A percentile compares a stretch with the other conserved stretches of the same genome.
These are phyloP conservation scores for Leccinum obscurum DNA, from an alignment of 768 basidiomycete genomes.

Conservation along the genomic window DNA sequence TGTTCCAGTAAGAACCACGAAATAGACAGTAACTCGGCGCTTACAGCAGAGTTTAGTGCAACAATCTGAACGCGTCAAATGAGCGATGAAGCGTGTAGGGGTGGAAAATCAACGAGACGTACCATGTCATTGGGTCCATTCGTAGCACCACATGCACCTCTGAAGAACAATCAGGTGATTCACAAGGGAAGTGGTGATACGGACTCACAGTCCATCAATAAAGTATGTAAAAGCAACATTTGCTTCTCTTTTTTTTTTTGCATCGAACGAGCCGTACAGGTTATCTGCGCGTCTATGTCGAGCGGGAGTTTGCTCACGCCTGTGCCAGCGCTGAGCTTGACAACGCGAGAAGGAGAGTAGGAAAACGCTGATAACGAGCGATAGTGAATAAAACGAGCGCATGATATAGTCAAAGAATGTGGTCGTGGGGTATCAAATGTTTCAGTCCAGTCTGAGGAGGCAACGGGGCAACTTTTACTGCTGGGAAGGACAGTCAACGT, in stretches of 20 bases:
- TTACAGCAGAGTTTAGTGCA: slow-evolving; percentile 42
- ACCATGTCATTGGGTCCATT: slow-evolving; percentile 31
- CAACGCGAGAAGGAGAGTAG: slow-evolving; percentile 12
- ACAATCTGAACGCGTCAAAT: slow-evolving; percentile 38
- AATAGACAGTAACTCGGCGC: slow-evolving; percentile 7
- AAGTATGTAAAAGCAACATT: slow-evolving; percentile 30
- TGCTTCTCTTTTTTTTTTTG: slow-evolving; percentile 19
- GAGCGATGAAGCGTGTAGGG: background rate
- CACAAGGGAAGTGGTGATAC: background rate
- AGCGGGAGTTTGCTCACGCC: slow-evolving; percentile 13
- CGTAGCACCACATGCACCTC: slow-evolving; percentile 41
- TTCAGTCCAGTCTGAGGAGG: background rate
- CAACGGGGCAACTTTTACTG: background rate
- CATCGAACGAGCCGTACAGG: background rate
- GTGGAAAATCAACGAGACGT: slow-evolving; percentile 5
- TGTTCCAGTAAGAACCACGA: slow-evolving; percentile 16
- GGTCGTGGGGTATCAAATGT: background rate
- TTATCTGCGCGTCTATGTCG: slow-evolving; percentile 9
- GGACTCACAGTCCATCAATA: slow-evolving; percentile 25
- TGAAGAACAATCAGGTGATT: slow-evolving; percentile 17
- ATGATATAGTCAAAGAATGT: slow-evolving; percentile 22
- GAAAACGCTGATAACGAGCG: slow-evolving; percentile 25
- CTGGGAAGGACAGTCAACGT: background rate
- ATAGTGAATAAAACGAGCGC: slow-evolving; percentile 27
- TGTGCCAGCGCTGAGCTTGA: slow-evolving; percentile 11